Base-by-base conservation (phyloP, 2,329 filamentous ascomycete species). In the Fusarium clavum region DNA sequence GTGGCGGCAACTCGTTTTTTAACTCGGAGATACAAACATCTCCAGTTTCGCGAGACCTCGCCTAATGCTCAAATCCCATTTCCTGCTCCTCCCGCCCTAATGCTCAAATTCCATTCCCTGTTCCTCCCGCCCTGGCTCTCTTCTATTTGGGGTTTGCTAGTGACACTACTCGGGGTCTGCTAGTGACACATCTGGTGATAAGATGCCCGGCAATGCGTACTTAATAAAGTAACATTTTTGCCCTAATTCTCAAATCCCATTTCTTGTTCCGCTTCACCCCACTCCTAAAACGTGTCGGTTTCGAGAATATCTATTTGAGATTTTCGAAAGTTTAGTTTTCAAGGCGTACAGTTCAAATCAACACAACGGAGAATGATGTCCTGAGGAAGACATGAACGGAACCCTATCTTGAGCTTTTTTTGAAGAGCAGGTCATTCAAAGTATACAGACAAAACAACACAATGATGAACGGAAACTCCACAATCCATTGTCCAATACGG, bases 261-360 rank as follows among this genome's bases (percentile, higher is more conserved):
- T 38, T 34, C 5, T 16, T 9, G 97, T 97, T 71, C 94, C 94
- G 6, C 85, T 97, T 22, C 93, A 97, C 69, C 94, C 95, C 1
- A 96, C 93, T 0, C 93, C 93, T 3, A 98, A 98, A 80, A 94
- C 93, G 2, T 96, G 97, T 75, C 91, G 96, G 18, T 38, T 9
- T 38, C 34, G 10, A 11, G 3, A 12, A n/a, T 9, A 5, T 27
- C 27, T 27, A 11, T 27, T 27, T 27, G 27, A 27, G 27, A 11
- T 27, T 27, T 27, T 27, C 27, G 10, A 27, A 5, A 11, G 27
- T 11, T 10, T 11, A 10, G 27, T 27, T 27, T 27, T 27, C 27
- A 11, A 27, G 10, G 27, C 27, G 27, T 27, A 27, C 27, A 27
- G 27, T 27, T 27, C 27, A 27, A 27, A 27, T 27, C 27, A 27